Base-by-base conservation (phyloP, 768 basidiomycete genomes). In the Boletellus ananiceps region DNA sequence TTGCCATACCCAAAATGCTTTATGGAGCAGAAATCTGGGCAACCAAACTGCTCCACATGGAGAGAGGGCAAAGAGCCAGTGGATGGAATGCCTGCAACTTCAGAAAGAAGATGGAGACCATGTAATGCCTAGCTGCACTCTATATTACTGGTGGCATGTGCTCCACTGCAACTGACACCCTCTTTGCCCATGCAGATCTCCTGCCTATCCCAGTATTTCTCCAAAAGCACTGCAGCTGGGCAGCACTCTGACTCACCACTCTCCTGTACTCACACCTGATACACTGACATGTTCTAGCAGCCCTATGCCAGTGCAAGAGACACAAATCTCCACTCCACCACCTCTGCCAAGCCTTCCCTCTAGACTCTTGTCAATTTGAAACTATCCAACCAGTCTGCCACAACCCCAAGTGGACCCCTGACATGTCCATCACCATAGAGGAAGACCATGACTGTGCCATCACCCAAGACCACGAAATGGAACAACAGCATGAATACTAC, bases 21-120 rank as follows among this genome's bases (percentile, higher is more conserved):
- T 73, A 69, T 46, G 38, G 61, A 8, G 60, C 56, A 2, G 63
- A 68, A 14, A 50, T 47, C n/a, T 37, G 36, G 36, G 27, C 15
- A 3, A 1, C 14, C 3, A 16, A 13, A 11, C 2, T 46, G 4
- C 2, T n/a, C n/a, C n/a, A n/a, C n/a, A n/a, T 37, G 21, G 8
- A 46, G 1, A 29, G 19, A 31, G 36, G 34, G 14, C 37, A 46
- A 8, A 8, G 3, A 0, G 35, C n/a, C n/a, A n/a, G 11, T 5
- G 29, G 68, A 15, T 70, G 44, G 36, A 25, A 19, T 5, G n/a
- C 49, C 18, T 38, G 49, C 29, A 42, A 42, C 1, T 29, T 42
- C 5, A 23, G 15, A 19, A 44, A 23, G 31, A 46, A 47, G 21
- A 52, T 68, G 0, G 45, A 51, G 1, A 32, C 40, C 1, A 50